Percentiles rank a stretch among this genome's conserved stretches.
These are phyloP conservation scores for Buxus sempervirens DNA, from an alignment of 164 flowering plant genomes.

Conservation along the genomic window DNA sequence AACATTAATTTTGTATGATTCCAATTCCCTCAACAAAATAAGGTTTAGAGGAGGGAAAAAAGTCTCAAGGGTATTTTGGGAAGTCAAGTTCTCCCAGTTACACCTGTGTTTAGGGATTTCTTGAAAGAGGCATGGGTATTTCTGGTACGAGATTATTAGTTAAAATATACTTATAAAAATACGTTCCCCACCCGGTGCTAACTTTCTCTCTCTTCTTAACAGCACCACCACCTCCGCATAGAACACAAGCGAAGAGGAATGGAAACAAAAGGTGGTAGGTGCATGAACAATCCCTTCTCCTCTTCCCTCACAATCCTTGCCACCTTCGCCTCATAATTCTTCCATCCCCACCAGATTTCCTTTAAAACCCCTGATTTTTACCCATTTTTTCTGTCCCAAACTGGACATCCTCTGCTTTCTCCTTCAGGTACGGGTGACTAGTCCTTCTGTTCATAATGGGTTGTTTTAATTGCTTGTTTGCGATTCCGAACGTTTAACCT, in stretches of 20 bases:
- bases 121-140: not conserved
- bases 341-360: conserved; percentile 7
- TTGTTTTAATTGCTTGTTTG: not conserved
- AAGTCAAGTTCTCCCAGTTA: no score
- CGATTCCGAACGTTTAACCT: not conserved
- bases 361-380: conserved; percentile 10
- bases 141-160: not conserved
- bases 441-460: conserved; percentile 7
- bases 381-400: conserved; percentile 21
- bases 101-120: not conserved
- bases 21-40: no score
- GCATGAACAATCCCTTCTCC: conserved; percentile 37
- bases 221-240: conserved; percentile 21
- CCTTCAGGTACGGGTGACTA: conserved; percentile 14
- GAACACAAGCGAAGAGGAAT: conserved; percentile 12
- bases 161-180: not conserved
- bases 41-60: no score
- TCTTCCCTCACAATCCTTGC: conserved; percentile 14
- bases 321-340: conserved; percentile 23
- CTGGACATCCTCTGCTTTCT: not conserved
- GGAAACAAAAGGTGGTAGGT: conserved; percentile 63
- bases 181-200: conserved; percentile 10
- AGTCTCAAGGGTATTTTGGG: no score
- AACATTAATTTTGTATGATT: no score
- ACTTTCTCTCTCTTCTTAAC: conserved; percentile 1